A percentile compares a stretch with the other conserved stretches of the same genome.
Conservation (phyloP, 73 alveolate genomes). For the Loxodes magnus region DNA sequence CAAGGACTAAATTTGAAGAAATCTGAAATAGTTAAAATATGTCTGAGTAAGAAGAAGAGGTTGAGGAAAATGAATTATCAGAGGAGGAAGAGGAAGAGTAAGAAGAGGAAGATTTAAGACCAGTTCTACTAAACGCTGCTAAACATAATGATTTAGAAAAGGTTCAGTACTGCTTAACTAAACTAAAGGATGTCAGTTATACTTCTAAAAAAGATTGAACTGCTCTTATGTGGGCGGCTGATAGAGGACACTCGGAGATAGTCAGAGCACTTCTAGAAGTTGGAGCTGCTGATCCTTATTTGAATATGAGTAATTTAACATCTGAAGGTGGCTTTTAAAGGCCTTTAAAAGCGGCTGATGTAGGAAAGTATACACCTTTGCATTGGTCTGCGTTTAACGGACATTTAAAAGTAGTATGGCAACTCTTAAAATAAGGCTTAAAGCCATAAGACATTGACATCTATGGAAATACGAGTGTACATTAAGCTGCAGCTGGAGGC, state of each 20-base stretch:
- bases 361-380: slow-evolving; percentile 65
- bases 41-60: too few species aligned
- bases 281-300: slow-evolving; percentile 33
- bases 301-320: slow-evolving; percentile 8
- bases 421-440: slow-evolving; percentile 47
- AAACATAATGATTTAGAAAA: too few species aligned
- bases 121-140: too few species aligned
- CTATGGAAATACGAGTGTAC: slow-evolving; percentile 79
- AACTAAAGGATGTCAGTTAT: too few species aligned
- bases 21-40: too few species aligned
- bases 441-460: slow-evolving; percentile 68
- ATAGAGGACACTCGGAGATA: slow-evolving; percentile 37
- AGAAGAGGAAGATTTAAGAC: too few species aligned
- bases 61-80: too few species aligned
- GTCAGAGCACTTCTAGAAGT: slow-evolving; percentile 29
- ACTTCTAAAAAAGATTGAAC: slow-evolving; percentile 47
- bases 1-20: too few species aligned
- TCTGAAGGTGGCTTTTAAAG: slow-evolving; percentile 11
- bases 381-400: slow-evolving; percentile 86
- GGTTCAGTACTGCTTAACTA: too few species aligned
- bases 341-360: slow-evolving; percentile 17
- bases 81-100: too few species aligned
- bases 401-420: slow-evolving; percentile 55
- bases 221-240: slow-evolving; percentile 61
- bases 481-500: slow-evolving; percentile 77